Percentiles rank a stretch among this genome's conserved stretches.
Evolutionary conservation across 2,329 filamentous ascomycete species (phyloP).

Genomic region (Fusarium chaquense): DNA sequence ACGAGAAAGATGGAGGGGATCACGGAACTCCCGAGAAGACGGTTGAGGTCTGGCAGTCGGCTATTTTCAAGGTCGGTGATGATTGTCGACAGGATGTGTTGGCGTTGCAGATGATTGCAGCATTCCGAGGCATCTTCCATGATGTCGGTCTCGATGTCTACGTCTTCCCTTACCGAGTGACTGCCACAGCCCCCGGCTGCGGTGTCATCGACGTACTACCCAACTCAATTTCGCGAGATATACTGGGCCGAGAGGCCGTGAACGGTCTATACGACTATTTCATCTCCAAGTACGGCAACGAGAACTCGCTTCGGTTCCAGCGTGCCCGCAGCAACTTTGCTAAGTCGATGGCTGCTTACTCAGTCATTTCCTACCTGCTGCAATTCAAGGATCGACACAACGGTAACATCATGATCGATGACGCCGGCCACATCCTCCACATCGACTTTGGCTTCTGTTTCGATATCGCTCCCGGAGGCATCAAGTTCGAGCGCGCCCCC

Average conservation of each 20-base stretch:
- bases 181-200: constrained; percentile 95
- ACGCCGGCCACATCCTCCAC: constrained; percentile 95
- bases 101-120: constrained; percentile 96
- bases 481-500: constrained; percentile 96
- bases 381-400: constrained; percentile 99
- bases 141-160: constrained; percentile 94
- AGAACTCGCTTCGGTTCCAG: constrained; percentile 95
- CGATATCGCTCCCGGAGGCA: constrained; percentile 95
- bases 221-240: constrained; percentile 97
- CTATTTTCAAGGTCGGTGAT: constrained; percentile 99
- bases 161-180: constrained; percentile 97
- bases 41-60: constrained; percentile 97
- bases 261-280: constrained; percentile 99
- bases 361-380: constrained; percentile 92
- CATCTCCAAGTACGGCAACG: constrained; percentile 94
- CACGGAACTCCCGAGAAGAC: constrained; percentile 61
- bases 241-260: constrained; percentile 97
- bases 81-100: constrained; percentile 98
- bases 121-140: constrained; percentile 97
- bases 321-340: constrained; percentile 97
- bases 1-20: constrained; percentile 59
- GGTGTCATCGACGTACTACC: constrained; percentile 98
- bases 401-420: constrained; percentile 99
- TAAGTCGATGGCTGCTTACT: constrained; percentile 99
- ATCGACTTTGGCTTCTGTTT: constrained; percentile 99